Evolutionary conservation across 495 filamentous ascomycete species (phyloP), one percentile per base, ranked within the genome.

Genomic region (Hyaloscypha variabilis): DNA sequence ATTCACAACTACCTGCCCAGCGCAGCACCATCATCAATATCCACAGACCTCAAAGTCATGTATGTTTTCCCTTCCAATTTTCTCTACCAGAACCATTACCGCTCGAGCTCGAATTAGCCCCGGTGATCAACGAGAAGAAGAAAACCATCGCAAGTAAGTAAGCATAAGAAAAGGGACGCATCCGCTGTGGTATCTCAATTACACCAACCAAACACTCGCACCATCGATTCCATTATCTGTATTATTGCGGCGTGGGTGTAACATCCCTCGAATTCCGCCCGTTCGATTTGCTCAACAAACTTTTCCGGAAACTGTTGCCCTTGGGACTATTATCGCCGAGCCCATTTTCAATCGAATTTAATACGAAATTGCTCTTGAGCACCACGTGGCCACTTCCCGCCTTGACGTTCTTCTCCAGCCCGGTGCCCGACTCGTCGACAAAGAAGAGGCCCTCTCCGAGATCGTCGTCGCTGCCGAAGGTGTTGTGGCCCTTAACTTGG

Each of bases 391-490:
- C 91, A 24, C 75, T 78, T 14, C 93, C 93, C 59, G 90, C 85
- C 21, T 75, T 79, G 31, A 99, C 77, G 17, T 81, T 70, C 81
- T 94, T 96, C 68, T 97, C 92, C 46, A 85, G 81, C 23, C 88
- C 87, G 2, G 80, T 77, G 19, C 88, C 87, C 62, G 89, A 88
- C 71, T 99, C 94, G 62, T 91, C 91, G 17, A 99, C 88, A 72
- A 96, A 94, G 80, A 97, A 96, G n/a, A 89, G 67, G 0, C 81
- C 84, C 69, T 98, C 93, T 51, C 95, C 95, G 11, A 98, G 81
- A 30, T 87, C 81, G 52, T 90, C 86, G 70, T 97, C 94, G 46
- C 84, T 88, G 46, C 91, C 87, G 70, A 97, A 92, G 4, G 89
- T 90, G 67, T 90, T 84, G 73, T 97, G 91, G 71, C 91, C 87